Base-by-base conservation (phyloP, 768 basidiomycete species). In the Hypsizygus marmoreus region DNA sequence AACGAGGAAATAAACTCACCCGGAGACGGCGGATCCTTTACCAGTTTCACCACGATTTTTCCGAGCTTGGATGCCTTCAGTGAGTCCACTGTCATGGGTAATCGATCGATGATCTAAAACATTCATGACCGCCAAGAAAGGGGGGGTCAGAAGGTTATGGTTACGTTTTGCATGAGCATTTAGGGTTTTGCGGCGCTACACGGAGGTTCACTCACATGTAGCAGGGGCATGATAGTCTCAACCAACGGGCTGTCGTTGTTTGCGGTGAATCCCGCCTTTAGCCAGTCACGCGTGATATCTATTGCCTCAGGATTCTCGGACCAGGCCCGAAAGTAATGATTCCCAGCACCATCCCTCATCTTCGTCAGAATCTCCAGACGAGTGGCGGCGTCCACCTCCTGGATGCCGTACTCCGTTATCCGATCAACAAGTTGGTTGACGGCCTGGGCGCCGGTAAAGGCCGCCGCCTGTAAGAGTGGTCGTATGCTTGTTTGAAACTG, bases 251-350 rank as follows among this genome's bases (percentile, higher is more conserved):
- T 70, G 45, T 84, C 82, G 45, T 62, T 70, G 49, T 80, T 81
- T 36, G 74, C 77, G 22, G 75, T 72, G 46, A 81, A 78, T 17
- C 79, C 86, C 1, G 84, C 74, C 67, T 84, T 88, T 48, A 93
- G 67, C 91, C 91, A 93, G 54, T 88, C 87, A 38, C 87, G 77
- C 32, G 87, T 80, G 26, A 91, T 75, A 49, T 88, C 87, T 71
- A 92, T 82, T 13, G 88, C 91, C 29, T 66, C 63, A 33, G 60
- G n/a, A 61, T 88, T 90, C 62, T 90, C 89, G 12, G 81, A 77
- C 89, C 90, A 92, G 4, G 88, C 89, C 32, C 88, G 81, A 62
- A 88, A 91, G 60, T 92, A 93, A 57, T 89, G 87, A 60, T 91
- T 89, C 31, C 82, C 86, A 22, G 91, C 91, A 37, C 84, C 81